phyloP scores from a whole-genome alignment of 371 early-diverging fungal species.

The Mucor racemosus region DNA sequence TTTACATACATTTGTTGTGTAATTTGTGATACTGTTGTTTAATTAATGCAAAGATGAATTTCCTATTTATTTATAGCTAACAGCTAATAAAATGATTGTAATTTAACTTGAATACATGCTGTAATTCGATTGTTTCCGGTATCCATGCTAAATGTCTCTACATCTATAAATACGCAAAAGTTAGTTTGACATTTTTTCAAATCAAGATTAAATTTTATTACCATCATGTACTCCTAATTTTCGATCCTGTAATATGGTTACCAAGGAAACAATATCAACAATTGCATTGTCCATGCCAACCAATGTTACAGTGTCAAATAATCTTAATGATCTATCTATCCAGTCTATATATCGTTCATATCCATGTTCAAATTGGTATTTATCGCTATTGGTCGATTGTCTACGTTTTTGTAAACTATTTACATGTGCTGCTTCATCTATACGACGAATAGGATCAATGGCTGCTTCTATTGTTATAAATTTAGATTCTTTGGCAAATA shows the following conservation, averaged over 20 bases:
- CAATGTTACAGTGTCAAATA: slow-evolving; percentile 40
- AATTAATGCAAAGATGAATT: slow-evolving; percentile 7
- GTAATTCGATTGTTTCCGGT: slow-evolving; percentile 28
- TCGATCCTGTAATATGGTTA: slow-evolving; percentile 42
- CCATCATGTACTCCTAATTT: slow-evolving; percentile 48
- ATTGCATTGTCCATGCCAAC: slow-evolving; percentile 51
- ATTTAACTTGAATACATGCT: slow-evolving; percentile 46
- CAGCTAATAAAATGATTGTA: slow-evolving; percentile 23
- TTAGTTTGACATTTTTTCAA: background rate
- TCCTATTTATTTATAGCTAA: no score
- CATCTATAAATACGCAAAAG: slow-evolving; percentile 19
- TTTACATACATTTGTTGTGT: background rate
- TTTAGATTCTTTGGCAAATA: slow-evolving; percentile 23
- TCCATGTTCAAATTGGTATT: slow-evolving; percentile 35
- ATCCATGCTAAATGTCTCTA: slow-evolving; percentile 44
- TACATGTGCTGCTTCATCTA: background rate
- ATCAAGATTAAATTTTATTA: slow-evolving; percentile 5
- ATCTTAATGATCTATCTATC: slow-evolving; percentile 37
- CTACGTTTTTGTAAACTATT: background rate
- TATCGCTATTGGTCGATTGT: background rate
- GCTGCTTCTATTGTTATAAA: slow-evolving; percentile 47
- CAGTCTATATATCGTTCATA: slow-evolving; percentile 50
- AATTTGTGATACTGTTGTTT: background rate
- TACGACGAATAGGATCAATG: slow-evolving; percentile 38
- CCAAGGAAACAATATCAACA: slow-evolving; percentile 45